phyloP scores from a whole-genome alignment of 805 yeast species.

The Isabelozyma pseudorhagii region DNA sequence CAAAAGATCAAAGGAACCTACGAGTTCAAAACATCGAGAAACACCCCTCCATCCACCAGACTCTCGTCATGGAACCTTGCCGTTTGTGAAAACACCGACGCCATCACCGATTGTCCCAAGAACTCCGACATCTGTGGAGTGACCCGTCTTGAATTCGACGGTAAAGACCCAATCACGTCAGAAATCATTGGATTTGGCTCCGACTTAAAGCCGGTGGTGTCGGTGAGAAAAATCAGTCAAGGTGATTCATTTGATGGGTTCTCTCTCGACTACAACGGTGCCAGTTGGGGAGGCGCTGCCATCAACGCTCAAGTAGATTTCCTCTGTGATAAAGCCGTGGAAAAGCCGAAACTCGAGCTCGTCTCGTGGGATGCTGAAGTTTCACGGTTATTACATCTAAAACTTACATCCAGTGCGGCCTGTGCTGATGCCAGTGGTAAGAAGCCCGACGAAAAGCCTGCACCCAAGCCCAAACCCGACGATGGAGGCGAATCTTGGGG shows the following conservation, averaged over 20 bases:
- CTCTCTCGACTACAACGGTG: slow-evolving; percentile 44
- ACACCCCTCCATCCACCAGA: slow-evolving; percentile 79
- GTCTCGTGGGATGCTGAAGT: slow-evolving; percentile 6
- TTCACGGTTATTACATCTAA: not conserved
- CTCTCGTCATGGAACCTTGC: slow-evolving; percentile 66
- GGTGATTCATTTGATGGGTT: slow-evolving; percentile 20
- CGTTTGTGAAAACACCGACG: slow-evolving; percentile 51
- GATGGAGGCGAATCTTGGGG: slow-evolving; percentile 62
- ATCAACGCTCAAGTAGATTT: slow-evolving; percentile 48
- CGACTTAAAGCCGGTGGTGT: slow-evolving; percentile 27
- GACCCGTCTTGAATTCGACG: slow-evolving; percentile 50
- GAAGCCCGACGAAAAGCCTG: slow-evolving; percentile 17
- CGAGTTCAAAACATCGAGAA: slow-evolving; percentile 31
- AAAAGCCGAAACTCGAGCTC: slow-evolving; percentile 26
- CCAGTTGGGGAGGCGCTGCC: slow-evolving; percentile 66
- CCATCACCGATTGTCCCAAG: slow-evolving; percentile 54
- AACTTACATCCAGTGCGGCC: slow-evolving; percentile 35
- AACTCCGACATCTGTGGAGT: slow-evolving; percentile 80
- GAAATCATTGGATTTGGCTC: slow-evolving; percentile 61
- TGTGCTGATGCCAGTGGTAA: slow-evolving; percentile 31
- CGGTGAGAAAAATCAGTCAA: slow-evolving; percentile 12
- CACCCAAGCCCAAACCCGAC: slow-evolving; percentile 9
- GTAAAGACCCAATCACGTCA: slow-evolving; percentile 40
- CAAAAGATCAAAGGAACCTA: slow-evolving; percentile 49
- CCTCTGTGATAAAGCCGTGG: slow-evolving; percentile 34